Evolutionary conservation across 306 rosid species (phyloP), one percentile per base, ranked within the genome.

Genomic region (Sophora flavescens): DNA sequence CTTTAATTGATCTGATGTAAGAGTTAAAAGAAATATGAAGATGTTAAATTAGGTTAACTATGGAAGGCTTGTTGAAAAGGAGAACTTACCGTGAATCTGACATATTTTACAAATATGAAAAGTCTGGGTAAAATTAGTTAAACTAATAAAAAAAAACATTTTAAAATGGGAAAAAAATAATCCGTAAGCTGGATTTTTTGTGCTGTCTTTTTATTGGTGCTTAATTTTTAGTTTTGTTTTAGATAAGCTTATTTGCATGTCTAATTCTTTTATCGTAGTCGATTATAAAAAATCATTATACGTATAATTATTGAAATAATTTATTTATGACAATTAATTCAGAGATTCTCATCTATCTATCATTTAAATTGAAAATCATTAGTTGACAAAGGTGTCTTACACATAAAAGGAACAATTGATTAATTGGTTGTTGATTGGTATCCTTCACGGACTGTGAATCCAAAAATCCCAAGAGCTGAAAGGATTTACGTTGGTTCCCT

Each of bases 401-500:
- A 60, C 70, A 18, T 44, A 51, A 63, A 75, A 9, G 30, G 42
- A 18, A 3, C 11, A 22, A 36, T 13, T 12, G 6, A 26, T 38
- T 39, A 39, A 51, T 63, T 52, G 15, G 54, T 63, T 63, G 72
- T 75, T 63, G 54, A 39, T 51, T 0, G 11, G 72, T 50, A 63
- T 4, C 35, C 15, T 63, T 75, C 72, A 32, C 38, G n/a, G 36
- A 33, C 62, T 22, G 22, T 32, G 60, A 11, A n/a, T 74, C 39
- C n/a, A 3, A 63, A 16, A 15, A 48, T 33, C 47, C 13, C 14
- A 16, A 30, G 15, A 58, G n/a, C 8, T 30, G 1, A 41, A 41
- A 13, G 54, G 13, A 41, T 42, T 44, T 53, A 38, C 41, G 7
- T 8, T 26, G 63, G 35, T 12, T 70, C 35, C 62, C 54, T 72